A percentile compares a stretch with the other conserved stretches of the same genome.
These are phyloP conservation scores for Calonectria pteridis DNA, from an alignment of 2,329 filamentous ascomycete species.

Conservation along the genomic window DNA sequence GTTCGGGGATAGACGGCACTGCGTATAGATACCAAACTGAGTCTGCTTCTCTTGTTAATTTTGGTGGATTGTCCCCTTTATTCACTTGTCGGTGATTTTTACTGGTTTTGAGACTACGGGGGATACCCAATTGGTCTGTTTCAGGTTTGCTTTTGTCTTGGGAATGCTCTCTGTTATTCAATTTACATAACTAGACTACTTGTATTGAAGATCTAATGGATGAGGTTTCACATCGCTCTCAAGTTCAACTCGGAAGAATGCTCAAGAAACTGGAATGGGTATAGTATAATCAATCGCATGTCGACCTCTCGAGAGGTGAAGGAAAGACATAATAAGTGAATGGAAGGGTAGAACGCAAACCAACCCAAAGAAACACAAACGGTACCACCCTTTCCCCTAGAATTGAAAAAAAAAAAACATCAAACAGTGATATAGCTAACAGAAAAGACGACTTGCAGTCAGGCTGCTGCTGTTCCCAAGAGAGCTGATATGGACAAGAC, in stretches of 20 bases:
- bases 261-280: neutral
- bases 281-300: neutral
- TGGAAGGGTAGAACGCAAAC: neutral
- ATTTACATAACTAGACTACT: neutral
- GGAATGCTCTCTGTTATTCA: slow-evolving; percentile 15
- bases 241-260: neutral
- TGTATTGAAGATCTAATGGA: neutral
- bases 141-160: neutral
- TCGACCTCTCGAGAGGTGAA: neutral
- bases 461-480: neutral
- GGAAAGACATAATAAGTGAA: neutral
- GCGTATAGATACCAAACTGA: slow-evolving; percentile 48
- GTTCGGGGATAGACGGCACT: slow-evolving; percentile 44
- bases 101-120: neutral
- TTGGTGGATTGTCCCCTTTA: neutral
- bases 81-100: neutral
- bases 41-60: slow-evolving; percentile 28
- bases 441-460: neutral
- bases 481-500: neutral
- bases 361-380: neutral
- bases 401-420: neutral
- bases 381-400: neutral
- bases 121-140: neutral
- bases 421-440: neutral
- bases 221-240: neutral